These are phyloP conservation scores for Lactarius evosmus DNA, from an alignment of 768 basidiomycete genomes.

Conservation along the genomic window DNA sequence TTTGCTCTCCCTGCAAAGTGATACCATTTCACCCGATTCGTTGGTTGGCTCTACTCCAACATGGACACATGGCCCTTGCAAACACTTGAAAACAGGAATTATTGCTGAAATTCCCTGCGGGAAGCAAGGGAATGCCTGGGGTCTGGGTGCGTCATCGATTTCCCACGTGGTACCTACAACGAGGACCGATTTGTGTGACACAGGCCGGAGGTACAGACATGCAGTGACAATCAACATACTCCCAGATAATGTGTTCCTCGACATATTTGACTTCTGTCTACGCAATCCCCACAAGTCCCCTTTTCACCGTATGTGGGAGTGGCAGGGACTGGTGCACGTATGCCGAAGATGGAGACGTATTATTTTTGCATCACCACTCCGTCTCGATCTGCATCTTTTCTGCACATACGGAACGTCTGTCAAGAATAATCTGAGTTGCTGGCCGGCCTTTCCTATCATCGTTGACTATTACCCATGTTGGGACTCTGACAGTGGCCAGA, in stretches of 20 bases:
- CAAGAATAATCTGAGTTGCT: not conserved
- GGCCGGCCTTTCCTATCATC: not conserved
- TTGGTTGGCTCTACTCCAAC: not conserved
- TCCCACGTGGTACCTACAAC: not conserved
- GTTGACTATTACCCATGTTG: not conserved
- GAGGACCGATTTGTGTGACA: not conserved
- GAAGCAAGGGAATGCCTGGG: not conserved
- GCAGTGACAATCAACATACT: not conserved
- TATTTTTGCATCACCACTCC: not conserved
- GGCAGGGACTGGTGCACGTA: not conserved
- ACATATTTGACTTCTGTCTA: not conserved
- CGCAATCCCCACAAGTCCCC: not conserved
- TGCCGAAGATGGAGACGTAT: not conserved
- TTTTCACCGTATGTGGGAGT: not conserved
- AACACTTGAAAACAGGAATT: not conserved
- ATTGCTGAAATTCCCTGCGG: not conserved
- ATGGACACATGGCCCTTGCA: not conserved
- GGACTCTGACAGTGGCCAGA: not conserved
- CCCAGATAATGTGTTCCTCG: not conserved
- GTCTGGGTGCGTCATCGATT: not conserved
- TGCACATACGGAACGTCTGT: not conserved
- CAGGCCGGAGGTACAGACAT: not conserved
- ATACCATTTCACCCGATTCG: not conserved
- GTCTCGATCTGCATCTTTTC: not conserved
- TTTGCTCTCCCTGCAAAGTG: not conserved